Evolutionary conservation across 2,329 filamentous ascomycete genomes (phyloP).

Genomic region (Chaetomium olivaceum): DNA sequence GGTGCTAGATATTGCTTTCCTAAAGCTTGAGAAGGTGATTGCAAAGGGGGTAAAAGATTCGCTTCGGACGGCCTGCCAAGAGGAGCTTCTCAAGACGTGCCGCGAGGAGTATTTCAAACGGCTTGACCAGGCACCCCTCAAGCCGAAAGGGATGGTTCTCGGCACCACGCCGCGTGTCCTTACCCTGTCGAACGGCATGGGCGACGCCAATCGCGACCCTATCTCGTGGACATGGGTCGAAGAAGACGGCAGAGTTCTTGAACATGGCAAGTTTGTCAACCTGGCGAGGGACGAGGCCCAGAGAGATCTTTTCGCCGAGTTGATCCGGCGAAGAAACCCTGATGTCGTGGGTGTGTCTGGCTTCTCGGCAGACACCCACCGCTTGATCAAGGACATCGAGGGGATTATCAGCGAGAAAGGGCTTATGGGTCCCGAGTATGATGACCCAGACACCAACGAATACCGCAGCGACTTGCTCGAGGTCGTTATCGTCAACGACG

Average conservation of each 20-base stretch:
- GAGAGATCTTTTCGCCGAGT: conserved; percentile 70
- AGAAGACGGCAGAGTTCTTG: conserved; percentile 84
- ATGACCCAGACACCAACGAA: conserved; percentile 74
- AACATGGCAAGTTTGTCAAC: conserved; percentile 84
- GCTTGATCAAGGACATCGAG: conserved; percentile 78
- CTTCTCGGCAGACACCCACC: conserved; percentile 82
- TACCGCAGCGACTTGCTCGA: conserved; percentile 79
- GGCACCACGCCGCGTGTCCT: conserved; percentile 87
- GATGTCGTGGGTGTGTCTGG: conserved; percentile 91
- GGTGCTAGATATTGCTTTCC: conserved; percentile 76
- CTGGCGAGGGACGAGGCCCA: conserved; percentile 69
- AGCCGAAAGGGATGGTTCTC: conserved; percentile 87
- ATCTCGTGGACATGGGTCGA: conserved; percentile 91
- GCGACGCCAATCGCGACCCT: conserved; percentile 71
- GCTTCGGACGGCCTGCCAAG: conserved; percentile 89
- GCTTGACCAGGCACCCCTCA: conserved; percentile 93
- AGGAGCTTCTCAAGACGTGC: conserved; percentile 82
- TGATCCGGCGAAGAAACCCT: conserved; percentile 77
- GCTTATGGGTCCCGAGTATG: conserved; percentile 77
- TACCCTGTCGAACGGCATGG: conserved; percentile 81
- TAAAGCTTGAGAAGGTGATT: conserved; percentile 80
- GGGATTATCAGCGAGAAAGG: conserved; percentile 75
- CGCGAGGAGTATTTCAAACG: conserved; percentile 86
- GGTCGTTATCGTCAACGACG: conserved; percentile 90
- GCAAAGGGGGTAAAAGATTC: conserved; percentile 93